Evolutionary conservation across 2,329 filamentous ascomycete genomes (phyloP), one percentile per base, ranked within the genome.

Genomic region (Moelleriella libera): DNA sequence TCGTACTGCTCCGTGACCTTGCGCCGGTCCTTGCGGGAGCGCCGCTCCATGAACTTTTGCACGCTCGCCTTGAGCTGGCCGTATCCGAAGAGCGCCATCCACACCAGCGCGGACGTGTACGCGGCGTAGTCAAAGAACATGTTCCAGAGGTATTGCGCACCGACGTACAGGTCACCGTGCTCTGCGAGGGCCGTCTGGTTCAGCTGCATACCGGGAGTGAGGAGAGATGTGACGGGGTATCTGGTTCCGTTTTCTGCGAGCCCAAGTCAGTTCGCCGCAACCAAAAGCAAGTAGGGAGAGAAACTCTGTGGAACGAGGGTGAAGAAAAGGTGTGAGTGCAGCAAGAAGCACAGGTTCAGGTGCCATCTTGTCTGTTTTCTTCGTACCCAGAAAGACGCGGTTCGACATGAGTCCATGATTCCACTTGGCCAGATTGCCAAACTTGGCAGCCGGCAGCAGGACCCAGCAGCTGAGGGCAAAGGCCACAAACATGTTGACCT

Each of bases 81-180:
- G 41, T 63, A 75, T 1, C 76, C 74, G 48, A 80, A 80, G 0
- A 76, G 68, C 4, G 62, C 62, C 57, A 79, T 75, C 76, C 77
- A 81, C 5, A 71, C 70, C 44, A 80, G 65, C 0, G 75, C 74
- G 1, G 76, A 78, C 1, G 74, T 68, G 48, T 78, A 74, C 7
- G 75, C 71, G 5, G 77, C 75, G 48, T 80, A 80, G 55, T 76
- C 74, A 57, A 78, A 80, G 60, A 79, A 79, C 51, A 75, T 75
- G 4, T 55, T 54, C 76, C 76, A 81, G 3, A 78, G 65, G 41
- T 72, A 68, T 50, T 80, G 78, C 0, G 74, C 62, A 1, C 77
- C 73, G 47, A 78, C 70, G 51, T 77, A 78, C n/a, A 76, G 64
- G 2, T 72, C 72, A 0, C 77, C 77, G 34, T 73, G 63, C 49